A percentile compares a stretch with the other conserved stretches of the same genome.
Conservation (phyloP, 192 early-diverging fungal species). For the Blastocladiella britannica region DNA sequence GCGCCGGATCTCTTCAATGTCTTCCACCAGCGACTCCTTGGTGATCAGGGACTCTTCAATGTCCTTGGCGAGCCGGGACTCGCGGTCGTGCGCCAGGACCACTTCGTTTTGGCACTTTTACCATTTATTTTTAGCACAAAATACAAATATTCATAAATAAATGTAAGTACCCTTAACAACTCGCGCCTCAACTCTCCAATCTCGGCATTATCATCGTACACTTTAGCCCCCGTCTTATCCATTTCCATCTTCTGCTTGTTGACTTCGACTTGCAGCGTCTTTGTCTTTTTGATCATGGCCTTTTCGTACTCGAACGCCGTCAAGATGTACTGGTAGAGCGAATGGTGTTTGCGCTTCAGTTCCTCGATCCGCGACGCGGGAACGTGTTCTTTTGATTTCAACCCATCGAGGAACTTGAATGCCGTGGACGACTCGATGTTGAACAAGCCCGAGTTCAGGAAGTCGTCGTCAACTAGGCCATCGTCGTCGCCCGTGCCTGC, state of each 20-base stretch:
- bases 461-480: neutral
- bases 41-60: slow-evolving; percentile 22
- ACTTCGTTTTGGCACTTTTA: slow-evolving; percentile 44
- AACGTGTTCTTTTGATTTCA: neutral
- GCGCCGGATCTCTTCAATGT: slow-evolving; percentile 38
- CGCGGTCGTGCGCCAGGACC: slow-evolving; percentile 23
- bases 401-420: slow-evolving; percentile 1
- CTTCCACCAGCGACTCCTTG: slow-evolving; percentile 17
- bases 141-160: too few relatives aligned
- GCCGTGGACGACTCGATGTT: slow-evolving; percentile 3
- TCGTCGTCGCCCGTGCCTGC: neutral
- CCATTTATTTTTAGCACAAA: too few relatives aligned
- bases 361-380: neutral
- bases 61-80: slow-evolving; percentile 23
- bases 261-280: slow-evolving; percentile 20
- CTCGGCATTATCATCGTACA: slow-evolving; percentile 27
- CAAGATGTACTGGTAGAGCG: slow-evolving; percentile 2
- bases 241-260: slow-evolving; percentile 28
- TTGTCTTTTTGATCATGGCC: slow-evolving; percentile 20
- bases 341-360: slow-evolving; percentile 1
- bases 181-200: slow-evolving; percentile 40
- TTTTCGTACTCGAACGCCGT: slow-evolving; percentile 21
- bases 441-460: slow-evolving; percentile 3
- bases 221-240: slow-evolving; percentile 20
- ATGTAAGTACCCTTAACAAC: slow-evolving; percentile 24